Conservation (phyloP, 1,284 basidiomycete genomes). For the Sporisorium reilianum region DNA sequence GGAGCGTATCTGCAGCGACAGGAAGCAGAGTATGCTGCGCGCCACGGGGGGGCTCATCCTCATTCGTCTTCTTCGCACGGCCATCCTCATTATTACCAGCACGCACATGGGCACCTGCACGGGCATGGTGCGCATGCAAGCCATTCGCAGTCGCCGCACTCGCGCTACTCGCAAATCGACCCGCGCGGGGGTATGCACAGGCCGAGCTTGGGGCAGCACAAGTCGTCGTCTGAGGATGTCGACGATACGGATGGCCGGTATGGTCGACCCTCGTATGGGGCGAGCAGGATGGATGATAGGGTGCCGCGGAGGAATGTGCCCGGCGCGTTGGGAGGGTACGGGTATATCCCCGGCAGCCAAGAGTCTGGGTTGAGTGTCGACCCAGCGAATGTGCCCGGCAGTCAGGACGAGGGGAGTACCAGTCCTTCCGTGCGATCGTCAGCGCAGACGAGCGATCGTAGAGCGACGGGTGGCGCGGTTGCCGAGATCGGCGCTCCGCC, state of each 20-base stretch:
- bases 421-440: constrained; percentile 60
- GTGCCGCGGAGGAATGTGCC: constrained; percentile 27
- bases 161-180: constrained; percentile 22
- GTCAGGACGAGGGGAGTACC: constrained; percentile 41
- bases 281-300: constrained; percentile 6
- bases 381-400: constrained; percentile 16
- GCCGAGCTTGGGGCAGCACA: constrained; percentile 22
- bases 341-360: constrained; percentile 64
- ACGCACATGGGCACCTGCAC: neutral
- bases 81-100: constrained; percentile 14
- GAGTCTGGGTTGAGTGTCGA: constrained; percentile 58
- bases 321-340: constrained; percentile 59
- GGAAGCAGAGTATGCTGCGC: constrained; percentile 16
- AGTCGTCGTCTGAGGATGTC: constrained; percentile 41
- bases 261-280: constrained; percentile 3
- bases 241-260: constrained; percentile 31
- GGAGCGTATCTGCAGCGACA: constrained; percentile 20
- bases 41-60: constrained; percentile 13
- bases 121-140: neutral
- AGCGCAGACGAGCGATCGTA: constrained; percentile 48
- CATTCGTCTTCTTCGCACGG: constrained; percentile 1
- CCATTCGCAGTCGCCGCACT: constrained; percentile 13
- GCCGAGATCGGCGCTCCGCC: constrained; percentile 29
- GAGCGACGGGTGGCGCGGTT: constrained; percentile 2
- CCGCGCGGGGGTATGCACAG: constrained; percentile 14